Evolutionary conservation across 768 basidiomycete genomes (phyloP).

Genomic region (Leucocoprinus sp.): DNA sequence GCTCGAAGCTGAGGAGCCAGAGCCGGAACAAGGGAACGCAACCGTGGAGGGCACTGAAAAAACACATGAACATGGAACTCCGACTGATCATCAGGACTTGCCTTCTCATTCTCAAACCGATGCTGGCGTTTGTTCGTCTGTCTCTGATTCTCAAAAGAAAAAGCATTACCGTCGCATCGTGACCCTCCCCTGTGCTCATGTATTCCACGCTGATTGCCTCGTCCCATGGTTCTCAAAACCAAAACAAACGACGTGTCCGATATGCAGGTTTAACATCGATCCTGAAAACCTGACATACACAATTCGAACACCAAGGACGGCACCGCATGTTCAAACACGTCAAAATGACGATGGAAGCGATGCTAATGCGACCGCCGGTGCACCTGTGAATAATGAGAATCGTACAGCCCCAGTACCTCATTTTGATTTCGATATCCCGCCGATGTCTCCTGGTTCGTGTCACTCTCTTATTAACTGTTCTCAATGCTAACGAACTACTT

Average conservation of each 20-base stretch:
- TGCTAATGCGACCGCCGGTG: neutral
- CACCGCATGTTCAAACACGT: slow-evolving; percentile 9
- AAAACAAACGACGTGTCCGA: slow-evolving; percentile 73
- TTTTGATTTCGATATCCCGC: neutral
- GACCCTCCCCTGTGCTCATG: slow-evolving; percentile 70
- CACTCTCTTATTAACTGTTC: neutral
- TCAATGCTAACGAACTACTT: neutral
- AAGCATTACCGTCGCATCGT: slow-evolving; percentile 40
- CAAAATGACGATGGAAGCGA: neutral
- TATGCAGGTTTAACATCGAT: slow-evolving; percentile 78
- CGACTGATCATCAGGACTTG: neutral
- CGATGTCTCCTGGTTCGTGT: slow-evolving; percentile 1
- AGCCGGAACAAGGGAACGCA: slow-evolving; percentile 4
- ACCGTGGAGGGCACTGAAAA: slow-evolving; percentile 6
- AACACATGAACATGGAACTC: neutral
- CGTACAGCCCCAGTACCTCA: no score
- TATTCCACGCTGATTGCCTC: slow-evolving; percentile 73
- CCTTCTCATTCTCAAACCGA: neutral
- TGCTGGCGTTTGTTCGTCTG: neutral
- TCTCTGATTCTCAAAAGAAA: slow-evolving; percentile 4
- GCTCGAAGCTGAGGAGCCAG: slow-evolving; percentile 25
- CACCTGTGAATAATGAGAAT: neutral
- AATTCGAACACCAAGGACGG: slow-evolving; percentile 19
- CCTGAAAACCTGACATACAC: slow-evolving; percentile 62
- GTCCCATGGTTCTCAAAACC: slow-evolving; percentile 79